Base-by-base conservation (phyloP, 208 protist species). In the Acanthamoeba rhysodes region DNA sequence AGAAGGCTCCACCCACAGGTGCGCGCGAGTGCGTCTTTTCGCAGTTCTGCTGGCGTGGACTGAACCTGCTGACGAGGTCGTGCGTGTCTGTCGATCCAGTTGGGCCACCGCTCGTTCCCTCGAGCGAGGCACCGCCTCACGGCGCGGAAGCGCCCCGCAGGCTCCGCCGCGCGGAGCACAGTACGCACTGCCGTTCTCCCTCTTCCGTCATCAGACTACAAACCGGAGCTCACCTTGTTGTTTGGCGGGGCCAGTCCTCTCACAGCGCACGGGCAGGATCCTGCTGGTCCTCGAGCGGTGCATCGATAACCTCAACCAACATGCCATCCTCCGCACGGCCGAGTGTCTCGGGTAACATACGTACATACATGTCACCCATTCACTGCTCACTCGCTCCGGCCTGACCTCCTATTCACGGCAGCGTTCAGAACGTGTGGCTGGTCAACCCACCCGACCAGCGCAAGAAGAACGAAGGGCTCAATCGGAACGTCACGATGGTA, bases 201-300 rank as follows among this genome's bases (percentile, higher is more conserved):
- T 16, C 29, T 76, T 76, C 68, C 29, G 0, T 41, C 34, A 22
- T 84, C 37, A 14, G 14, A 57, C 16, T n/a, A n/a, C n/a, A n/a
- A n/a, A n/a, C n/a, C n/a, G 27, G 22, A 27, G 37, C 24, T 88
- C n/a, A 37, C 29, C 50, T 20, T 62, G 24, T 45, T 82, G 5
- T 1, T 45, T 29, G 29, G 27, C 16, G 27, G 8, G 50, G 16
- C 24, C 53, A 92, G 95, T 96, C 8, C 90, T 96, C n/a, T 72
- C 32, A 22, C 76, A 95, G 41, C 64, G 95, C 20, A 94, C 95
- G 10, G 59, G 95, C 8, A 24, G 95, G 18, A 76, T 96, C 16
- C 70, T 95, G 93, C 80, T 96, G 32, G 95, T 96, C 16, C 55
- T 96, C n/a, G 95, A 96, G 57, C 72, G 90, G 48, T 96, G 95